Conservation (phyloP, 176 grass and related monocot genomes). For the Avena eriantha region DNA sequence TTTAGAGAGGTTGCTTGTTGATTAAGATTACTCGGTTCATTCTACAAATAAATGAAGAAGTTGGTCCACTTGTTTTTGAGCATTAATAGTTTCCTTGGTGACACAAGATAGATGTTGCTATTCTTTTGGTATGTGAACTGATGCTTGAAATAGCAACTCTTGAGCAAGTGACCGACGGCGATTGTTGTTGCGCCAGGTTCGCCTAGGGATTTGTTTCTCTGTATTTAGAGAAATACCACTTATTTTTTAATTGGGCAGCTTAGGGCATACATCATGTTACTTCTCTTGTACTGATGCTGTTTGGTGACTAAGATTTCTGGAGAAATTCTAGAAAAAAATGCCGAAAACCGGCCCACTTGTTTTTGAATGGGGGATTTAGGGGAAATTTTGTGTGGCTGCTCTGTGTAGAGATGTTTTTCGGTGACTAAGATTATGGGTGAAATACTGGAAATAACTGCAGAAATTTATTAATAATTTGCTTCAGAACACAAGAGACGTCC, state of each 20-base stretch:
- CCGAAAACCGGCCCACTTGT: neutral
- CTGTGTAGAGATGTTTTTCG: neutral
- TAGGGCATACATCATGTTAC: neutral
- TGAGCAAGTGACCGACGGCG: neutral
- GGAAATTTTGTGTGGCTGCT: neutral
- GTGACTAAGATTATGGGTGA: neutral
- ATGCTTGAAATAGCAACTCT: slow-evolving; percentile 3
- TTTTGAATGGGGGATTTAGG: neutral
- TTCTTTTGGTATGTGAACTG: neutral
- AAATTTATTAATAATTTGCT: neutral
- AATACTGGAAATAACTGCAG: neutral
- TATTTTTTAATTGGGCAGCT: neutral
- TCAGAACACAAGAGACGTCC: neutral
- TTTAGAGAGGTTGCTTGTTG: neutral
- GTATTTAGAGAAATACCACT: neutral
- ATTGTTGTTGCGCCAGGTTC: neutral
- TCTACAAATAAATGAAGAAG: neutral
- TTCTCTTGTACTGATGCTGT: neutral
- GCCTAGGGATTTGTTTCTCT: slow-evolving; percentile 2
- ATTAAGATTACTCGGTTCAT: neutral
- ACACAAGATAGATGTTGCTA: neutral
- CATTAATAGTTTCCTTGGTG: neutral
- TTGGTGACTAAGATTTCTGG: neutral
- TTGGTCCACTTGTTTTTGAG: neutral
- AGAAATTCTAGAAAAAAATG: neutral